Evolutionary conservation across 108 stramenopile species (phyloP).

Genomic region (Cyclotella baltica): DNA sequence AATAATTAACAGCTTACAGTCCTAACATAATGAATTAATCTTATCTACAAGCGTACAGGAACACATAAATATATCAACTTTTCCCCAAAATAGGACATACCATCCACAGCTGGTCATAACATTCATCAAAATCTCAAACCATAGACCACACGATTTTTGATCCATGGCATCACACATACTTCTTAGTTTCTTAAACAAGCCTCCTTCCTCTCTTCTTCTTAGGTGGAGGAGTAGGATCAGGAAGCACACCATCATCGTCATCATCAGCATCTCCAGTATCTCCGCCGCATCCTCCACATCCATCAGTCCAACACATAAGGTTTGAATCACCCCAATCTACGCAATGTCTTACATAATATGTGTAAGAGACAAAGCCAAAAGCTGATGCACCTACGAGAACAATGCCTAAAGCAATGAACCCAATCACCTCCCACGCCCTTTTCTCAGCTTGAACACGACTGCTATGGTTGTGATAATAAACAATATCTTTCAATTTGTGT

Average conservation of each 20-base stretch:
- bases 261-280: neutral
- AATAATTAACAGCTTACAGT: neutral
- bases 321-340: constrained; percentile 15
- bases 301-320: constrained; percentile 18
- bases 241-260: neutral
- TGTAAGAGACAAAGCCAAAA: constrained; percentile 13
- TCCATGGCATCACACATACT: neutral
- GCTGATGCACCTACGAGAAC: neutral
- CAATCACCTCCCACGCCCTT: neutral
- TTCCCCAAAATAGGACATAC: no score
- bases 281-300: neutral
- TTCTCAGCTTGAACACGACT: neutral
- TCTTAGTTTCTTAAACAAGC: neutral
- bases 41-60: no score
- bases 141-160: neutral
- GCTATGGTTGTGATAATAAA: constrained; percentile 13
- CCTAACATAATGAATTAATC: neutral
- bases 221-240: neutral
- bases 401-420: neutral
- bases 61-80: neutral
- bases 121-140: no score
- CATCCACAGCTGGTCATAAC: no score
- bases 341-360: constrained; percentile 12
- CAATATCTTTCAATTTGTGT: neutral
- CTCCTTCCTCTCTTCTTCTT: neutral